These are phyloP conservation scores for Arthrobotrys iridis DNA, from an alignment of 2,329 filamentous ascomycete species.

Conservation along the genomic window DNA sequence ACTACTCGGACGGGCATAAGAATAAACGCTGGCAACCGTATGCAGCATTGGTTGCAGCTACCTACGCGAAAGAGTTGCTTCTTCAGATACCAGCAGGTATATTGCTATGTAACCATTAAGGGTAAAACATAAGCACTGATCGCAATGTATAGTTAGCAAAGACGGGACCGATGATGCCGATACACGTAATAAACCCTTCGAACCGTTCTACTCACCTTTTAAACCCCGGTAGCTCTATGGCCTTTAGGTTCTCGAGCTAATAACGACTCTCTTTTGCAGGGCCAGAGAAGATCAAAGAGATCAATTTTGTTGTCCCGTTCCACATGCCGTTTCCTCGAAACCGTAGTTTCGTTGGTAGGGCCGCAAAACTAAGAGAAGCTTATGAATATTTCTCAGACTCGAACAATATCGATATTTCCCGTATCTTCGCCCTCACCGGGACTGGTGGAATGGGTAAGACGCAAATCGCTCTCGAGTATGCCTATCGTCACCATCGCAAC, in stretches of 20 bases:
- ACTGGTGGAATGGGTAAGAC: conserved; percentile 6
- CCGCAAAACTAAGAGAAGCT: background rate
- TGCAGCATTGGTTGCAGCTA: conserved; percentile 8
- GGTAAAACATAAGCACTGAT: background rate
- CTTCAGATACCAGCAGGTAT: conserved; percentile 3
- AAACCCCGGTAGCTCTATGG: background rate
- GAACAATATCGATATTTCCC: background rate
- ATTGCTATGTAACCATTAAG: background rate
- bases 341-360: conserved; percentile 8
- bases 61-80: conserved; percentile 15
- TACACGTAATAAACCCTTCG: background rate
- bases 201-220: background rate
- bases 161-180: background rate
- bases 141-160: background rate
- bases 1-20: conserved; percentile 23
- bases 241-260: background rate
- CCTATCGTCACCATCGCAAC: background rate
- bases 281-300: background rate
- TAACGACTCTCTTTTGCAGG: background rate
- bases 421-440: background rate
- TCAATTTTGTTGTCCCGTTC: conserved; percentile 7
- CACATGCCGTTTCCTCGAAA: conserved; percentile 1
- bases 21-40: conserved; percentile 27
- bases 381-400: background rate
- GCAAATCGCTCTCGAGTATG: conserved; percentile 8